Evolutionary conservation across 2,329 filamentous ascomycete species (phyloP).

Genomic region (Spiromastix sp.): DNA sequence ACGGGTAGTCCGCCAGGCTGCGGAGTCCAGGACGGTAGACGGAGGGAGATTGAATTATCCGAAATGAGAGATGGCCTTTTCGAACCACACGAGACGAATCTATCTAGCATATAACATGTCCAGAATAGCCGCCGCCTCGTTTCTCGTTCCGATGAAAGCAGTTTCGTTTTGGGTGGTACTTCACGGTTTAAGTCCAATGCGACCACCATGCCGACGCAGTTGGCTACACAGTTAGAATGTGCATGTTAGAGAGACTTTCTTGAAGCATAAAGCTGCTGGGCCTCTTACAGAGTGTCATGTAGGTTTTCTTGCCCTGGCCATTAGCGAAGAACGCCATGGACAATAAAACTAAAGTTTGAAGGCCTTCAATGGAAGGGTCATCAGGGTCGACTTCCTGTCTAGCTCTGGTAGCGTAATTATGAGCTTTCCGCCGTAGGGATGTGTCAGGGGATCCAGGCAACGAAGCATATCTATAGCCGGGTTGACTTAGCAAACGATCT

Average conservation of each 20-base stretch:
- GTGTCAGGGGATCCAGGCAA: conserved; percentile 58
- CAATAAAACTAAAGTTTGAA: conserved; percentile 67
- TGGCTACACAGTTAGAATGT: conserved; percentile 45
- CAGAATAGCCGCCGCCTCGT: conserved; percentile 73
- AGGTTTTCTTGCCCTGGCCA: conserved; percentile 73
- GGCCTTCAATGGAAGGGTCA: conserved; percentile 65
- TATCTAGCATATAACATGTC: conserved; percentile 78
- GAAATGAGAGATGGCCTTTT: conserved; percentile 70
- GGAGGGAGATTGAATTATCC: conserved; percentile 65
- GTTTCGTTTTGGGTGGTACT: conserved; percentile 50
- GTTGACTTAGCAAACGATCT: too few relatives aligned
- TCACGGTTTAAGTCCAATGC: conserved; percentile 74
- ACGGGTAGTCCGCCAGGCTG: conserved; percentile 50
- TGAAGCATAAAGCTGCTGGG: not conserved
- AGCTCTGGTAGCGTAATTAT: conserved; percentile 62
- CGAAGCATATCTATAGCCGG: conserved; percentile 55
- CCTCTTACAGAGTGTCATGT: conserved; percentile 65
- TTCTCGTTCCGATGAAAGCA: conserved; percentile 61
- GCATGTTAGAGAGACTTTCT: not conserved
- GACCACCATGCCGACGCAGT: conserved; percentile 70
- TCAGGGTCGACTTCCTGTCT: conserved; percentile 65
- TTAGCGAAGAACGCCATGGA: conserved; percentile 65
- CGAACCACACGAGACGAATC: conserved; percentile 72
- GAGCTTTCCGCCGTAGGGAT: conserved; percentile 52
- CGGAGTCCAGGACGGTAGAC: conserved; percentile 64